phyloP scores from a whole-genome alignment of 2,329 filamentous ascomycete genomes.

The Tothia fuscella region DNA sequence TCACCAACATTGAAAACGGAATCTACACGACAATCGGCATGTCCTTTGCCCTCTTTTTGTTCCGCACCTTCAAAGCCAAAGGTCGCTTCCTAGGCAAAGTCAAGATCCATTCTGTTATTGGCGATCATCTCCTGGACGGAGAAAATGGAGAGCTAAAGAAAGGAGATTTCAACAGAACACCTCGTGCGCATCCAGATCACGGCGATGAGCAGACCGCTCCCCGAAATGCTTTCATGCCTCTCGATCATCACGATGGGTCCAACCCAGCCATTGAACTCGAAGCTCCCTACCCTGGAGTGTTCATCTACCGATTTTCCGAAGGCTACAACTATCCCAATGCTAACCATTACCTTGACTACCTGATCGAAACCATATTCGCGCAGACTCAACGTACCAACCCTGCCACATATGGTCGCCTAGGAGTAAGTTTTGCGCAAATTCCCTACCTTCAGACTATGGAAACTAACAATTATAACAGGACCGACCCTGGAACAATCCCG shows the following conservation, averaged over 20 bases:
- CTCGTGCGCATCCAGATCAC: constrained; percentile 11
- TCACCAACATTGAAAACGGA: constrained; percentile 78
- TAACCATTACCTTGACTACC: constrained; percentile 71
- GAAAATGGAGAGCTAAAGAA: constrained; percentile 30
- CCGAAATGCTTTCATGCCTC: constrained; percentile 75
- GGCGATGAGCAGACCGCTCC: constrained; percentile 37
- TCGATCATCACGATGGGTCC: constrained; percentile 78
- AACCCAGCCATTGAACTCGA: constrained; percentile 75
- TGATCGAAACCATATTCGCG: constrained; percentile 31
- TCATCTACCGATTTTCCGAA: constrained; percentile 92
- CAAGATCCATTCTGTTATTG: constrained; percentile 71
- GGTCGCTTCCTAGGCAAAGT: constrained; percentile 77
- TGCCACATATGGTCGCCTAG: constrained; percentile 43
- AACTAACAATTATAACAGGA: constrained; percentile 35
- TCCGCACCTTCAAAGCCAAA: constrained; percentile 68
- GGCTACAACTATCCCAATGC: constrained; percentile 96
- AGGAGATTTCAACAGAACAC: not conserved
- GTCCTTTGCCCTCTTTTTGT: constrained; percentile 68
- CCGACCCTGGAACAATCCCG: constrained; percentile 90
- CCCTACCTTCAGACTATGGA: not conserved
- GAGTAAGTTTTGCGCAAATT: constrained; percentile 19
- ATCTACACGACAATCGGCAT: constrained; percentile 77
- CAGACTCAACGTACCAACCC: constrained; percentile 67
- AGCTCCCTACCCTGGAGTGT: constrained; percentile 78
- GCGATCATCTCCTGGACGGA: constrained; percentile 60